Conservation (phyloP, 495 filamentous ascomycete species). For the Bombardia bombarda region DNA sequence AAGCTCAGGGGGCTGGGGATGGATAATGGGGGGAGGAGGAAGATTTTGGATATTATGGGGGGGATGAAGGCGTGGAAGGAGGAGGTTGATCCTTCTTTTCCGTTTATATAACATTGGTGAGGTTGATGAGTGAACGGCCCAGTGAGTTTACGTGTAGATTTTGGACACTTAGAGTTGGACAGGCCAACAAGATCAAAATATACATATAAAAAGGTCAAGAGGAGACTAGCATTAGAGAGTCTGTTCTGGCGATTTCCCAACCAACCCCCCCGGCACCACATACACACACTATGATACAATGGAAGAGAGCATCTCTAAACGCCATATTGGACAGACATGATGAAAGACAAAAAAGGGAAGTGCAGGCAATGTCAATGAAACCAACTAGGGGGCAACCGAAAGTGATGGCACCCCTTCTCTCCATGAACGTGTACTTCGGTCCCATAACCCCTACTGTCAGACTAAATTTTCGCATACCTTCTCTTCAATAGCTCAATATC, state of each 20-base stretch:
- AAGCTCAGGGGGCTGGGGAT: constrained; percentile 61
- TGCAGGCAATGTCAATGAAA: too few species aligned
- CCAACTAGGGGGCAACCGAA: too few species aligned
- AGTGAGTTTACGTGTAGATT: too few species aligned
- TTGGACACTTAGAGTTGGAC: too few species aligned
- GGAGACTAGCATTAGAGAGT: constrained; percentile 11
- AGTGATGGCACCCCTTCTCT: neutral
- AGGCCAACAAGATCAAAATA: neutral
- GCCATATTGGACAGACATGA: constrained; percentile 5
- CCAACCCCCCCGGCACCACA: too few species aligned
- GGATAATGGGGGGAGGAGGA: constrained; percentile 46
- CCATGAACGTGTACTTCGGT: neutral
- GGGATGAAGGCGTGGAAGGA: constrained; percentile 80
- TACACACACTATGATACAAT: constrained; percentile 21
- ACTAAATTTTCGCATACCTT: too few species aligned
- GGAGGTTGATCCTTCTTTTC: constrained; percentile 65
- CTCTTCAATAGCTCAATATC: too few species aligned
- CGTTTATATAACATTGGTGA: constrained; percentile 48
- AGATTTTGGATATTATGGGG: constrained; percentile 70
- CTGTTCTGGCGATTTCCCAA: constrained; percentile 16
- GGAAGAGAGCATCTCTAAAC: constrained; percentile 22
- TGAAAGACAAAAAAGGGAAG: neutral
- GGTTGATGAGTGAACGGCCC: too few species aligned
- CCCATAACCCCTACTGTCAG: neutral
- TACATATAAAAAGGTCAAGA: constrained; percentile 3